Percentiles rank a stretch among this genome's conserved stretches.
Evolutionary conservation across 2,329 filamentous ascomycete genomes (phyloP).

Genomic region (Arthrobotrys iridis): DNA sequence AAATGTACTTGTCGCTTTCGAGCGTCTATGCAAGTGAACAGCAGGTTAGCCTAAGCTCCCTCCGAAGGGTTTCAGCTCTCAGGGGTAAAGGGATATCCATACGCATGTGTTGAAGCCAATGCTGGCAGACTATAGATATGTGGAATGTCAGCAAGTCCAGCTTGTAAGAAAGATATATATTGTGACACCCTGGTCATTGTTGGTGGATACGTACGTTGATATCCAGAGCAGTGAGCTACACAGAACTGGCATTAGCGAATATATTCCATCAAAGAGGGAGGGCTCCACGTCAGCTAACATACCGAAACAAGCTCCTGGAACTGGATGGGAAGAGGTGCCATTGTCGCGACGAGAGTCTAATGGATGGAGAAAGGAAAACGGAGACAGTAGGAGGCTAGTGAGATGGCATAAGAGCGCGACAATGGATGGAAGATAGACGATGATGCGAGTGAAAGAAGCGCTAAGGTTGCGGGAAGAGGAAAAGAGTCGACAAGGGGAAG

Average conservation of each 20-base stretch:
- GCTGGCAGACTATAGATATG: slow-evolving; percentile 30
- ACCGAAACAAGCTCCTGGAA: slow-evolving; percentile 90
- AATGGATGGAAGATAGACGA: slow-evolving; percentile 23
- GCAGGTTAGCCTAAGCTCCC: slow-evolving; percentile 44
- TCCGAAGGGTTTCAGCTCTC: slow-evolving; percentile 53
- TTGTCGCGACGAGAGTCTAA: slow-evolving; percentile 36
- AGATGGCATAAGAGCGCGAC: slow-evolving; percentile 50
- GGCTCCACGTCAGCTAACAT: slow-evolving; percentile 65
- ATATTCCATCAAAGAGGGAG: slow-evolving; percentile 55
- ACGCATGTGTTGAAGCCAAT: slow-evolving; percentile 39
- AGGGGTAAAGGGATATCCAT: slow-evolving; percentile 35
- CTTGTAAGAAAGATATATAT: not conserved
- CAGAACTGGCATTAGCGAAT: slow-evolving; percentile 12
- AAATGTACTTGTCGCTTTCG: slow-evolving; percentile 96
- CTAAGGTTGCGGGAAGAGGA: slow-evolving; percentile 40
- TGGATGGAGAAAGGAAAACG: slow-evolving; percentile 49
- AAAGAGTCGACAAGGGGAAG: slow-evolving; percentile 2
- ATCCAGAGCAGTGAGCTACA: slow-evolving; percentile 44
- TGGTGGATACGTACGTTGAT: slow-evolving; percentile 48
- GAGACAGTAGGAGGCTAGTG: slow-evolving; percentile 32
- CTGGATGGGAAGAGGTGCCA: slow-evolving; percentile 79
- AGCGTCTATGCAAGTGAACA: slow-evolving; percentile 73
- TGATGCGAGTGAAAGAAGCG: slow-evolving; percentile 32
- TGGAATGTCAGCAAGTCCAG: slow-evolving; percentile 38
- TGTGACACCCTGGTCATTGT: not conserved